A percentile compares a stretch with the other conserved stretches of the same genome.
phyloP scores from a whole-genome alignment of 2,329 filamentous ascomycete species.

The Aspergillus piperis region DNA sequence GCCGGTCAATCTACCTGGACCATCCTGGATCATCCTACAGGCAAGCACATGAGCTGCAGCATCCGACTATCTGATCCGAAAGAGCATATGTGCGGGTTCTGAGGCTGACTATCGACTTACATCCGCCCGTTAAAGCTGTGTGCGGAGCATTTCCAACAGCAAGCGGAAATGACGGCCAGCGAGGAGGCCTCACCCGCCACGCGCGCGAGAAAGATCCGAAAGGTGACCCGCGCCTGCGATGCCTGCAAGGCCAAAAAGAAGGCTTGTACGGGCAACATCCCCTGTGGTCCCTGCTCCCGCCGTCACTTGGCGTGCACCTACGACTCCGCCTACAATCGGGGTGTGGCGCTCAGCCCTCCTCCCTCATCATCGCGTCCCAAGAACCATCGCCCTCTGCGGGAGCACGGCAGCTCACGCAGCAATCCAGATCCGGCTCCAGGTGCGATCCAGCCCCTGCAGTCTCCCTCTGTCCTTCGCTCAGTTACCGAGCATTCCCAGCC shows the following conservation, averaged over 20 bases:
- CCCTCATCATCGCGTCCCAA: conserved; percentile 11
- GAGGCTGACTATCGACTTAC: too few species aligned
- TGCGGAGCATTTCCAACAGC: too few species aligned
- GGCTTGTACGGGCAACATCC: conserved; percentile 26
- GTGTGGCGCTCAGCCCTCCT: conserved; percentile 22
- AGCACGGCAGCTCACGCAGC: too few species aligned
- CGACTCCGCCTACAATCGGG: conserved; percentile 26
- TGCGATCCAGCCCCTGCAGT: not conserved
- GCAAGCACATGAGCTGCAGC: not conserved
- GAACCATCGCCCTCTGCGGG: not conserved
- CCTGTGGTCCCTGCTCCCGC: conserved; percentile 23
- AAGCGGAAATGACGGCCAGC: not conserved
- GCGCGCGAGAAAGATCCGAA: conserved; percentile 22
- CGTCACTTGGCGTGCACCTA: conserved; percentile 21
- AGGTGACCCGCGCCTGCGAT: conserved; percentile 29
- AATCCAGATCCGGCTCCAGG: not conserved
- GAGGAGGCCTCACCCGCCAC: not conserved
- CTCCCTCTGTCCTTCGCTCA: not conserved
- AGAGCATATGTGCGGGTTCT: too few species aligned
- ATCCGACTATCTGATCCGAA: too few species aligned
- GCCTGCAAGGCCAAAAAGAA: conserved; percentile 29
- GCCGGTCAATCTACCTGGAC: too few species aligned
- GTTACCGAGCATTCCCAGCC: not conserved
- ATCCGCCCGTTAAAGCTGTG: too few species aligned
- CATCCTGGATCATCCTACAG: not conserved